Conservation (phyloP, 164 flowering plant genomes). For the Warburgia ugandensis region DNA sequence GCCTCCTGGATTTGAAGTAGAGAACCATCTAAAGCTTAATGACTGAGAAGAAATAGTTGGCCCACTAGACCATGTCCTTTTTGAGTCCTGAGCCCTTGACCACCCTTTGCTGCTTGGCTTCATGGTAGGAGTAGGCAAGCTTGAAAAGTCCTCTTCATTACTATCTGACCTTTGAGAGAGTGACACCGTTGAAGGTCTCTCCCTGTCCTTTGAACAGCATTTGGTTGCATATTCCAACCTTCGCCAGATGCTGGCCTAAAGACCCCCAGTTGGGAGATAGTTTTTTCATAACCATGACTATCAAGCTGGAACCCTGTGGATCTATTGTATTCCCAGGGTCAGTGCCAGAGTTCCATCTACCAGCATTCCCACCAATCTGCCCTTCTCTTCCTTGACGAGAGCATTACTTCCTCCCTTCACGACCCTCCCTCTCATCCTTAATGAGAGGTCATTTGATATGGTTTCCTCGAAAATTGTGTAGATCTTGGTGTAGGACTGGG, state of each 20-base stretch:
- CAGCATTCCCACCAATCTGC: slow-evolving; percentile 19
- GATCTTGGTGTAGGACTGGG: slow-evolving; percentile 21
- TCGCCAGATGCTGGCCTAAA: slow-evolving; percentile 17
- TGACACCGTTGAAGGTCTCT: background rate
- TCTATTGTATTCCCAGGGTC: slow-evolving; percentile 15
- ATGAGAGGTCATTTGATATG: slow-evolving; percentile 15
- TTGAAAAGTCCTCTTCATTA: slow-evolving; percentile 8
- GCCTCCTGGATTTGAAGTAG: slow-evolving; percentile 28
- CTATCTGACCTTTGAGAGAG: background rate
- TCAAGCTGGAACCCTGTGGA: slow-evolving; percentile 7
- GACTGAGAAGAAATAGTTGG: slow-evolving; percentile 23
- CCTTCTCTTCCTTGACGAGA: slow-evolving; percentile 19
- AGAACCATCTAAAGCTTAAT: slow-evolving; percentile 34
- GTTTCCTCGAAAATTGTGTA: slow-evolving; percentile 21
- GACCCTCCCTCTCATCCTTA: slow-evolving; percentile 4
- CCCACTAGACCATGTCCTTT: slow-evolving; percentile 23
- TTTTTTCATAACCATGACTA: slow-evolving; percentile 8
- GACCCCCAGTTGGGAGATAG: too few species aligned
- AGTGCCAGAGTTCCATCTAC: slow-evolving; percentile 20
- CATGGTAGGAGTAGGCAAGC: slow-evolving; percentile 28
- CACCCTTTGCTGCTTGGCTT: slow-evolving; percentile 14
- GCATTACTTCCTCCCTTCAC: background rate
- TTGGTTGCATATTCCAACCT: slow-evolving; percentile 4
- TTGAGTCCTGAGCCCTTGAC: slow-evolving; percentile 22
- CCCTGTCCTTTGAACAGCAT: slow-evolving; percentile 1